Evolutionary conservation across 257 asterid genomes (phyloP).

Genomic region (Solanum dulcamara): DNA sequence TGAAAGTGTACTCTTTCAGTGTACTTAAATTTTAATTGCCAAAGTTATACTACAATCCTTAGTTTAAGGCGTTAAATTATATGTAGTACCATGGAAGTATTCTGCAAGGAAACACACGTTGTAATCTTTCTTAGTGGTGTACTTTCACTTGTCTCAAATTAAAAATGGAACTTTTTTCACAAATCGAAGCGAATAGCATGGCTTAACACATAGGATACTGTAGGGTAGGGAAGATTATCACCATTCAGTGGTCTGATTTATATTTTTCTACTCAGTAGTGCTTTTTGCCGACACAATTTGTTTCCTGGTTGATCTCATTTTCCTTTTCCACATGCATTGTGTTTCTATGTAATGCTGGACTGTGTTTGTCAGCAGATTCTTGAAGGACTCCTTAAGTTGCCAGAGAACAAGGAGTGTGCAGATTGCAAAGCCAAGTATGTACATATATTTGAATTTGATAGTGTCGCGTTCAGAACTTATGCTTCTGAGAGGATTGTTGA

Average conservation of each 20-base stretch:
- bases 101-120: background rate
- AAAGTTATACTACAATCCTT: background rate
- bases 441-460: background rate
- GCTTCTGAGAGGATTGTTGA: background rate
- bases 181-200: background rate
- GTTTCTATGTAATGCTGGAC: background rate
- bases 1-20: background rate
- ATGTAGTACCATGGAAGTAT: background rate
- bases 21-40: background rate
- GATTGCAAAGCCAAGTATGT: constrained; percentile 96
- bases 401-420: constrained; percentile 97
- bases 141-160: background rate
- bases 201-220: background rate
- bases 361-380: constrained; percentile 47
- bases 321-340: background rate
- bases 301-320: background rate
- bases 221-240: background rate
- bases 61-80: background rate
- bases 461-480: background rate
- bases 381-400: constrained; percentile 95
- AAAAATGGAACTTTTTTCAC: background rate
- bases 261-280: background rate
- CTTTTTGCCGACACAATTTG: background rate
- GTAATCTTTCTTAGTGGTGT: background rate
- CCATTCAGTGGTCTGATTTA: background rate